Percentiles rank a stretch among this genome's conserved stretches.
Evolutionary conservation across 331 rosid genomes (phyloP).

Genomic region (Rosa hybrid): DNA sequence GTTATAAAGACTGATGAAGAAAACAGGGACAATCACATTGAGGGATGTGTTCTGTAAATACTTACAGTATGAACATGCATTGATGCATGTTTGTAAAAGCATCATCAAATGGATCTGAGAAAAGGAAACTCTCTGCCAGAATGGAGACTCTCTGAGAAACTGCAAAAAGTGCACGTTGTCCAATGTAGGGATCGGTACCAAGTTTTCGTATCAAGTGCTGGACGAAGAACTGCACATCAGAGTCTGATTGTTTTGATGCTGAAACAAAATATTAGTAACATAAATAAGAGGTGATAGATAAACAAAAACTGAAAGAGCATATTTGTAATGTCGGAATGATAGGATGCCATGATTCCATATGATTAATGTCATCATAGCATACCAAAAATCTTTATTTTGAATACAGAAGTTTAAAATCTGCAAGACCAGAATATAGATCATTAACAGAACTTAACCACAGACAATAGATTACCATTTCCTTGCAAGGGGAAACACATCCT

Average conservation of each 20-base stretch:
- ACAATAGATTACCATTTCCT: slow-evolving; percentile 56
- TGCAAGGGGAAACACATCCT: slow-evolving; percentile 57
- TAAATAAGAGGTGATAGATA: slow-evolving; percentile 15
- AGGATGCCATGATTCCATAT: background rate
- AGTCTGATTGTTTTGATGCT: slow-evolving; percentile 46
- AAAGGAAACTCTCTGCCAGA: slow-evolving; percentile 76
- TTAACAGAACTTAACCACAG: slow-evolving; percentile 17
- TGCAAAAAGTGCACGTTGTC: slow-evolving; percentile 68
- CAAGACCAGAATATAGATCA: background rate
- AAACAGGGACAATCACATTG: background rate
- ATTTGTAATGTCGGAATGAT: background rate
- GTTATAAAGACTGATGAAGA: background rate
- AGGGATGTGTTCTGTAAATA: slow-evolving; percentile 18
- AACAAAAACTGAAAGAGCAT: background rate
- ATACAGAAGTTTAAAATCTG: background rate
- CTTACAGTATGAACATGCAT: slow-evolving; percentile 80
- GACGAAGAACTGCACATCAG: slow-evolving; percentile 43
- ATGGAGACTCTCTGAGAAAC: slow-evolving; percentile 71
- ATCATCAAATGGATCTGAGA: slow-evolving; percentile 83
- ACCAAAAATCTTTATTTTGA: background rate
- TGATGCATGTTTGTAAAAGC: slow-evolving; percentile 69
- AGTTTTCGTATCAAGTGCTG: slow-evolving; percentile 82
- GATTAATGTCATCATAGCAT: background rate
- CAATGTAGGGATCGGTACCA: slow-evolving; percentile 66
- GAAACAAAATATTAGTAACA: slow-evolving; percentile 26